Evolutionary conservation across 2,329 filamentous ascomycete genomes (phyloP).

Genomic region (Salinomyces thailandicus): DNA sequence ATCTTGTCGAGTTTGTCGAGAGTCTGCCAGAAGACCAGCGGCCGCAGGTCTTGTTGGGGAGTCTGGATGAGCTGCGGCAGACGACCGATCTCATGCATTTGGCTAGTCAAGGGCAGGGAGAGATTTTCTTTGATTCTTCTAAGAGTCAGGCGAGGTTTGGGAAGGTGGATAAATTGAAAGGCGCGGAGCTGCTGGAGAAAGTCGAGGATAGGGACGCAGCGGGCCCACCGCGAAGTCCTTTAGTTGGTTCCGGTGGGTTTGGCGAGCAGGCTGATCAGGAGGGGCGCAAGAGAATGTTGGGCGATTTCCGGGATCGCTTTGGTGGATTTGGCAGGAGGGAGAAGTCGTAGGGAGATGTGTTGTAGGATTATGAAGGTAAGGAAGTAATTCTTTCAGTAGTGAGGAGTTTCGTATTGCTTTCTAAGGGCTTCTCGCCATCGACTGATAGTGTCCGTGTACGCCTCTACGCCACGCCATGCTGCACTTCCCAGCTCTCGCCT

Average conservation of each 20-base stretch:
- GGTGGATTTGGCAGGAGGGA: constrained; percentile 8
- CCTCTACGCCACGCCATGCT: too few relatives aligned
- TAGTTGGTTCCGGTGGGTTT: background rate
- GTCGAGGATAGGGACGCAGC: constrained; percentile 14
- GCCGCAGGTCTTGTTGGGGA: constrained; percentile 58
- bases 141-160: constrained; percentile 88
- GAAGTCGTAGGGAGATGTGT: background rate
- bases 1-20: constrained; percentile 77
- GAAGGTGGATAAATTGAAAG: constrained; percentile 82
- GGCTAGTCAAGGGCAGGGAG: constrained; percentile 58
- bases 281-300: constrained; percentile 6
- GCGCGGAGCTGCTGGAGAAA: constrained; percentile 86
- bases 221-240: constrained; percentile 3
- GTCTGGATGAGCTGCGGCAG: constrained; percentile 86
- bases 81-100: constrained; percentile 77
- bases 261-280: constrained; percentile 1
- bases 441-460: too few relatives aligned
- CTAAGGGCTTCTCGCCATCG: too few relatives aligned
- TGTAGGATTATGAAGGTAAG: too few relatives aligned
- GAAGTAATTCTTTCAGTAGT: too few relatives aligned
- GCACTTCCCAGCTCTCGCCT: too few relatives aligned
- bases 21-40: constrained; percentile 52
- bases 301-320: constrained; percentile 9
- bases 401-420: too few relatives aligned
- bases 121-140: constrained; percentile 91